Evolutionary conservation across 2,329 filamentous ascomycete species (phyloP).

Genomic region (Alternaria hordeiaustralica): DNA sequence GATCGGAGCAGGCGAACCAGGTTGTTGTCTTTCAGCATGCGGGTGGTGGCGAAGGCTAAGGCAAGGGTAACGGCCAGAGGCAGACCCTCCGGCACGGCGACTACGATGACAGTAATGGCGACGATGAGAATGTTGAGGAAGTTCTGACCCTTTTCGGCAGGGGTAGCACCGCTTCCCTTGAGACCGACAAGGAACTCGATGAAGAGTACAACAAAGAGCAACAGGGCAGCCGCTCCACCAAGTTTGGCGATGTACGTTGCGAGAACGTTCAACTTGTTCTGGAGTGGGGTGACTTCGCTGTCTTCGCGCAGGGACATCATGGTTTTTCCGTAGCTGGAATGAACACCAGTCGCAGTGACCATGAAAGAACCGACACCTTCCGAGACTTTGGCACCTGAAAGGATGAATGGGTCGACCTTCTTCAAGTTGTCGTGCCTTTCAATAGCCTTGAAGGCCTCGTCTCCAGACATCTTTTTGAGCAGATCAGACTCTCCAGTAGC

Average conservation of each 20-base stretch:
- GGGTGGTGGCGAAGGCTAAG: slow-evolving; percentile 70
- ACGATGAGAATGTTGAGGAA: slow-evolving; percentile 70
- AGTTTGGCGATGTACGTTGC: slow-evolving; percentile 83
- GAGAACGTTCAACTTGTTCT: slow-evolving; percentile 77
- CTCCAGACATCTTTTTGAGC: slow-evolving; percentile 70
- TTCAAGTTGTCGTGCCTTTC: slow-evolving; percentile 66
- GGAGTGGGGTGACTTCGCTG: slow-evolving; percentile 77
- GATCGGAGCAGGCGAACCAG: slow-evolving; percentile 71
- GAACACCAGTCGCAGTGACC: slow-evolving; percentile 74
- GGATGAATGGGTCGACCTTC: slow-evolving; percentile 83
- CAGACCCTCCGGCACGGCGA: slow-evolving; percentile 72
- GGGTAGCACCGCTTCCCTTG: slow-evolving; percentile 57
- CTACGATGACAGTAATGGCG: slow-evolving; percentile 70
- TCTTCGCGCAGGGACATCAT: slow-evolving; percentile 80
- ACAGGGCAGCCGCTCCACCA: slow-evolving; percentile 75
- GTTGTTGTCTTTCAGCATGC: slow-evolving; percentile 74
- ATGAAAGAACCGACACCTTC: slow-evolving; percentile 79
- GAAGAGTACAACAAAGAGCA: slow-evolving; percentile 84
- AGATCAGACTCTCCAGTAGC: slow-evolving; percentile 77
- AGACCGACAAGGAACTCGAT: slow-evolving; percentile 83
- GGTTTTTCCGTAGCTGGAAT: slow-evolving; percentile 78
- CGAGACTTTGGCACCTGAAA: slow-evolving; percentile 81
- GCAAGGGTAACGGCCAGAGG: slow-evolving; percentile 73
- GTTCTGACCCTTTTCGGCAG: slow-evolving; percentile 77
- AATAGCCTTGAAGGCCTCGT: slow-evolving; percentile 70